Evolutionary conservation across 768 basidiomycete species (phyloP), one percentile per base, ranked within the genome.

Genomic region (Xerocomus brunneocitrinus): DNA sequence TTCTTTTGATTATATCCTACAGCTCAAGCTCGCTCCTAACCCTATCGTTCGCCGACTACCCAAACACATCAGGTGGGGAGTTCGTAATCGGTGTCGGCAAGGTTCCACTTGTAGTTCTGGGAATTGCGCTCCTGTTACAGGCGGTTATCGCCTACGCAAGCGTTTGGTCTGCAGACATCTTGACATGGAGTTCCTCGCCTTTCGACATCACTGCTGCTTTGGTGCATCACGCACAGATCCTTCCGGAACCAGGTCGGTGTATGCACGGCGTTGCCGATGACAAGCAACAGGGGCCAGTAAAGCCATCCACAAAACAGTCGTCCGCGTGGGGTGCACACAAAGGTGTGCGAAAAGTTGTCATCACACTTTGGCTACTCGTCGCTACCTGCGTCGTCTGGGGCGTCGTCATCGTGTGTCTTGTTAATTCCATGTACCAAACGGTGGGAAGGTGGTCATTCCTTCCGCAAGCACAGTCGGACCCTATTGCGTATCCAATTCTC

Each of bases 171-270:
- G 58, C 64, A 14, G 54, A 62, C 45, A 56, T 70, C 35, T 28
- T 61, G 44, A 70, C 70, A 13, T 71, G 66, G 70, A 70, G 70
- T 22, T 63, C 68, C 19, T 70, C 68, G 2, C 54, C 64, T 16
- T 59, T 71, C 16, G 68, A 67, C 10, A 53, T 62, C 1, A 67
- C 67, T 5, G 66, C 68, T 0, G 68, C 68, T 6, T 56, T 70
- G 27, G 54, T 70, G 22, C 60, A 66, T 16, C 60, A 71, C 8
- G 55, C 59, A 2, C 61, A 61, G 8, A 60, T 70, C 43, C 0
- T 60, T 8, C 58, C 49, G 1, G 53, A 59, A 25, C 40, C 50
- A 3, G 62, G 57, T 2, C 64, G 47, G 7, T 67, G 70, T 31
- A 70, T 70, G 70, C 54, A 42, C 16, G 51, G 64, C 30, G 62